phyloP scores from a whole-genome alignment of 192 early-diverging fungal species.

The Gonapodya prolifera region DNA sequence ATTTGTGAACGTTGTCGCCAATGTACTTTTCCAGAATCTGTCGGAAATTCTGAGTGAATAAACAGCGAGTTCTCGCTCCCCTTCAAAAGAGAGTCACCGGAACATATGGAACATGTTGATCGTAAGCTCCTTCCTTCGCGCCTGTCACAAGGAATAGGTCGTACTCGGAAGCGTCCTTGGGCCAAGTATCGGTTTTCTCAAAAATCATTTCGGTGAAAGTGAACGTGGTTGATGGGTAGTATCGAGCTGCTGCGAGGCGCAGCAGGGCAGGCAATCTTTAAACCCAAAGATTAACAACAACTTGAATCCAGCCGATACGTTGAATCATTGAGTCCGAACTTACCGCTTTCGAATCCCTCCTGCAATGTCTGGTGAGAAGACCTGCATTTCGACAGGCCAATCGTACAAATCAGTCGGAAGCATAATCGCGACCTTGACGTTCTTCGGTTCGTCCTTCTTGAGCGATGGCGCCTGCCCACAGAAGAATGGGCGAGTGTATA shows the following conservation, averaged over 20 bases:
- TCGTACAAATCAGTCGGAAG: neutral
- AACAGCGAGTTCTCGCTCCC: neutral
- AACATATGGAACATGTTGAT: neutral
- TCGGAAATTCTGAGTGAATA: neutral
- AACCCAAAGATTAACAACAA: neutral
- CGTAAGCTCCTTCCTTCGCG: neutral
- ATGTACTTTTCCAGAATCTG: slow-evolving; percentile 6
- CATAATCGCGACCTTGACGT: neutral
- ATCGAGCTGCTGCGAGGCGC: neutral
- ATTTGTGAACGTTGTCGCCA: neutral
- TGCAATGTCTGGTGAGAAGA: neutral
- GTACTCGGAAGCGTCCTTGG: neutral
- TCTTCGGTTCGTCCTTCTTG: neutral
- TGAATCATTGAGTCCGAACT: neutral
- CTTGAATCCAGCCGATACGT: neutral
- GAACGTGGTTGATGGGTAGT: neutral
- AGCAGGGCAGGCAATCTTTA: neutral
- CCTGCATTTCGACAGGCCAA: neutral
- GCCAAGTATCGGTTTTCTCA: neutral
- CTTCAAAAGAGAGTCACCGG: neutral
- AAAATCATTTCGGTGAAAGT: neutral
- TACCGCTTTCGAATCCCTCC: slow-evolving; percentile 4
- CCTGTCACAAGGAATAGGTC: neutral
- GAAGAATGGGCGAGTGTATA: no score
- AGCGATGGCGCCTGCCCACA: neutral